Evolutionary conservation across 2,329 filamentous ascomycete genomes (phyloP).

Genomic region (Cladosporium halotolerans): DNA sequence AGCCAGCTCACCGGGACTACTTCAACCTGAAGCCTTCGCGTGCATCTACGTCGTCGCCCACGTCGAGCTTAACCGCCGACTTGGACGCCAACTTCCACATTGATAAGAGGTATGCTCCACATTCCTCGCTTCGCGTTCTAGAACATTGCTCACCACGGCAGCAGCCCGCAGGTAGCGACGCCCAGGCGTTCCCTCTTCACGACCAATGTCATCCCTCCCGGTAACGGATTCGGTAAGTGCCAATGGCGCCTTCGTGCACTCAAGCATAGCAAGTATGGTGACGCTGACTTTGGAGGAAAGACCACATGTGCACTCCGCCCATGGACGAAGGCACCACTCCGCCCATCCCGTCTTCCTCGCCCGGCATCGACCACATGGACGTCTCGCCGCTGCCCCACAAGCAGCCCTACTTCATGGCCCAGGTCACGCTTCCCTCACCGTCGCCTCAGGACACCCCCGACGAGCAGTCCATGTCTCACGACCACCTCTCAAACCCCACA

Average conservation of each 20-base stretch:
- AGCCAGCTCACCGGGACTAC: constrained; percentile 63
- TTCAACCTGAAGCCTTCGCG: constrained; percentile 68
- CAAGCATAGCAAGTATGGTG: not conserved
- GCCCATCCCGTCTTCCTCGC: constrained; percentile 77
- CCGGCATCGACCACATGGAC: constrained; percentile 78
- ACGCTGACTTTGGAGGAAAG: constrained; percentile 29
- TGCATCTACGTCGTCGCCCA: constrained; percentile 91
- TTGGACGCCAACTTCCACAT: constrained; percentile 96
- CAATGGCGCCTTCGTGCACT: constrained; percentile 18
- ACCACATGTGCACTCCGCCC: constrained; percentile 40
- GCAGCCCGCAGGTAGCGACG: constrained; percentile 74
- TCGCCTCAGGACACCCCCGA: constrained; percentile 52
- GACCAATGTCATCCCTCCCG: constrained; percentile 56
- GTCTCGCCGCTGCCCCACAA: constrained; percentile 92
- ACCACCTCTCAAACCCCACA: constrained; percentile 22
- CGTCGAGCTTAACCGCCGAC: constrained; percentile 84
- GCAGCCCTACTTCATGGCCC: constrained; percentile 51
- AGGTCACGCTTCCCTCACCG: constrained; percentile 66
- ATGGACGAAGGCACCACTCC: constrained; percentile 70
- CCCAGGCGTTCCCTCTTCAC: constrained; percentile 82
- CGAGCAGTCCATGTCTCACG: constrained; percentile 26
- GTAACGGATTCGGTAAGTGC: constrained; percentile 28
- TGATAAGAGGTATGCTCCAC: constrained; percentile 70
- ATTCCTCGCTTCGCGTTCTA: constrained; percentile 25
- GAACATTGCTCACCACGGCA: constrained; percentile 35